Evolutionary conservation across 2,329 filamentous ascomycete species (phyloP).

Genomic region (Fusarium verrucosum): DNA sequence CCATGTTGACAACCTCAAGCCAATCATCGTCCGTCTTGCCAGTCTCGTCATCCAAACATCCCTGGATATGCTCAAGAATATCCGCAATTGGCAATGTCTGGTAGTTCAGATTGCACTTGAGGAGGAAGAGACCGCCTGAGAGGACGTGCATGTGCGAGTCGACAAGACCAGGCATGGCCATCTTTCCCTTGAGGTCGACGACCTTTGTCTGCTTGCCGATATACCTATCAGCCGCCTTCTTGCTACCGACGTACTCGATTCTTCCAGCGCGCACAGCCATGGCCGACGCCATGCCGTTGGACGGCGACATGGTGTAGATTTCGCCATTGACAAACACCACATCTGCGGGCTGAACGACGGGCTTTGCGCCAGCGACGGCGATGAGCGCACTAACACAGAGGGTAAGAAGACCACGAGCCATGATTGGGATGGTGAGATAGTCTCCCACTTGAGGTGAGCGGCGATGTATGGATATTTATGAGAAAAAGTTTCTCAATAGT

Average conservation of each 20-base stretch:
- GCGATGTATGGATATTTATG: neutral
- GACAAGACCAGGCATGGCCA: conserved; percentile 46
- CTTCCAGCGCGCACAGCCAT: conserved; percentile 36
- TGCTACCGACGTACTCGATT: conserved; percentile 37
- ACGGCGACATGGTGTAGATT: conserved; percentile 40
- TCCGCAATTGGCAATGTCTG: conserved; percentile 34
- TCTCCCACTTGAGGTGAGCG: neutral
- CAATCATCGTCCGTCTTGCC: conserved; percentile 38
- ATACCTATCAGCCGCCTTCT: conserved; percentile 29
- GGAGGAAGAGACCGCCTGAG: conserved; percentile 36
- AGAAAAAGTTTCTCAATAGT: neutral
- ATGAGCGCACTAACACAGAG: conserved; percentile 26
- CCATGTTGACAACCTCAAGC: conserved; percentile 43
- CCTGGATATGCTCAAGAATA: conserved; percentile 36
- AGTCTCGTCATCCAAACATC: conserved; percentile 38
- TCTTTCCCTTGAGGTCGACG: conserved; percentile 42
- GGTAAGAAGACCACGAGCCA: conserved; percentile 31
- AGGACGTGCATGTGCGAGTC: conserved; percentile 45
- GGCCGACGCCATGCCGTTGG: conserved; percentile 23
- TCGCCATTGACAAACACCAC: conserved; percentile 43
- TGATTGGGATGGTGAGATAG: conserved; percentile 1
- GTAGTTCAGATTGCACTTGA: conserved; percentile 45
- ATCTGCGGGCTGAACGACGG: conserved; percentile 28
- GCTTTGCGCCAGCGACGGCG: conserved; percentile 7
- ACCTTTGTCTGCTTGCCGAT: conserved; percentile 41